Evolutionary conservation across 257 asterid genomes (phyloP), one percentile per base, ranked within the genome.

Genomic region (Jasminum sambac): DNA sequence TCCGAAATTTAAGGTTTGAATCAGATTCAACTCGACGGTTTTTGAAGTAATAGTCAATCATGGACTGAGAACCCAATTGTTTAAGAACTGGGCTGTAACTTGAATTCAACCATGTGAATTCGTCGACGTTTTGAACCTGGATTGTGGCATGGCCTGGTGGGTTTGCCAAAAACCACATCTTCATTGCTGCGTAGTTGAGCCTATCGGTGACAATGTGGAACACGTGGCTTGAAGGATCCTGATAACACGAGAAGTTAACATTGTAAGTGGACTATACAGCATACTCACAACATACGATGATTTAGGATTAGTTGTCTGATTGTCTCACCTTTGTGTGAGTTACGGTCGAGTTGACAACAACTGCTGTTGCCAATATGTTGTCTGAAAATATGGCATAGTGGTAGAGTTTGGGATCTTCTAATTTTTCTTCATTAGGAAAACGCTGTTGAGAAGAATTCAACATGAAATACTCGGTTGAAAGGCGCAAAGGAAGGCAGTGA

Each of bases 301-400:
- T 52, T 52, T 50, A 13, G 57, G 57, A 46, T 50, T 50, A 50
- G 19, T 6, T 40, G 36, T 40, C 44, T 40, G 12, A 40, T 3
- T n/a, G 25, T 71, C 77, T 74, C 62, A 89, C 98, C 96, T 88
- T 90, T 55, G 96, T 82, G 60, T 88, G 89, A 68, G 87, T 77
- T 66, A 90, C 75, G 25, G 98, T 92, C 8, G 96, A 92, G 85
- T 90, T 92, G n/a, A 92, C 84, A 72, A 90, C 98, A 63, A 80
- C 96, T 4, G 96, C 90, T n/a, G 98, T 86, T 14, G 98, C 98
- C 84, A 92, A 74, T 44, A 92, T 79, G 59, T 90, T 92, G 77
- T 92, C 98, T 5, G 98, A 92, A 84, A 92, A 89, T 75, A 92
- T 79, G 61, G 98, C 98, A 80, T 92, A 92, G 81, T 92, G 98